These are phyloP conservation scores for Colletotrichum trifolii DNA, from an alignment of 2,329 filamentous ascomycete species.

Conservation along the genomic window DNA sequence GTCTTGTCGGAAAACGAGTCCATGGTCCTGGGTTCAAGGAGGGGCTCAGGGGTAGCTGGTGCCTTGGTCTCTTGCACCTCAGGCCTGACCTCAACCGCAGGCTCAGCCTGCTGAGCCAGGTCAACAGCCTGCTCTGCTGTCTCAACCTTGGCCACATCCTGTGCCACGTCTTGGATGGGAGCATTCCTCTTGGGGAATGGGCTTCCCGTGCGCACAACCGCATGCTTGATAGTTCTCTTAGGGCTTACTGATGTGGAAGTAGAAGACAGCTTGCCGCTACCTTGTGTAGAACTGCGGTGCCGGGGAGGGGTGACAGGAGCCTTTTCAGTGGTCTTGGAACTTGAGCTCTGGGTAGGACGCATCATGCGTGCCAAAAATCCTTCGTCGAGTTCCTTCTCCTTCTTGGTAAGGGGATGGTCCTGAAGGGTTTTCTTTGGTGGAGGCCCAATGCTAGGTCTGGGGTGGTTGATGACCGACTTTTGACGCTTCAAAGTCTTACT, in stretches of 20 bases:
- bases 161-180: slow-evolving; percentile 18
- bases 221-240: slow-evolving; percentile 38
- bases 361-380: slow-evolving; percentile 85
- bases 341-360: slow-evolving; percentile 77
- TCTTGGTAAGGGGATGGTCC: slow-evolving; percentile 59
- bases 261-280: slow-evolving; percentile 40
- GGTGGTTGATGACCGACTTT: slow-evolving; percentile 55
- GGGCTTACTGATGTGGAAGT: slow-evolving; percentile 28
- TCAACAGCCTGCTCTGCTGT: slow-evolving; percentile 36
- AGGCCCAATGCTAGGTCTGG: slow-evolving; percentile 65
- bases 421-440: slow-evolving; percentile 68
- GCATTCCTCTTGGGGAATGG: slow-evolving; percentile 19
- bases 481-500: slow-evolving; percentile 55
- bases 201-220: slow-evolving; percentile 22
- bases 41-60: slow-evolving; percentile 25
- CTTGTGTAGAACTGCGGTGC: slow-evolving; percentile 44
- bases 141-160: slow-evolving; percentile 35
- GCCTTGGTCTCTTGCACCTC: slow-evolving; percentile 18
- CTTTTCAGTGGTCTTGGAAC: slow-evolving; percentile 76
- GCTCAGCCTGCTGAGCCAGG: slow-evolving; percentile 35
- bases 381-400: slow-evolving; percentile 70
- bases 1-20: slow-evolving; percentile 32
- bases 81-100: slow-evolving; percentile 17
- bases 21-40: slow-evolving; percentile 13
- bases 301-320: slow-evolving; percentile 60